Evolutionary conservation across 371 early-diverging fungal genomes (phyloP).

Genomic region (Lichtheimia corymbifera): DNA sequence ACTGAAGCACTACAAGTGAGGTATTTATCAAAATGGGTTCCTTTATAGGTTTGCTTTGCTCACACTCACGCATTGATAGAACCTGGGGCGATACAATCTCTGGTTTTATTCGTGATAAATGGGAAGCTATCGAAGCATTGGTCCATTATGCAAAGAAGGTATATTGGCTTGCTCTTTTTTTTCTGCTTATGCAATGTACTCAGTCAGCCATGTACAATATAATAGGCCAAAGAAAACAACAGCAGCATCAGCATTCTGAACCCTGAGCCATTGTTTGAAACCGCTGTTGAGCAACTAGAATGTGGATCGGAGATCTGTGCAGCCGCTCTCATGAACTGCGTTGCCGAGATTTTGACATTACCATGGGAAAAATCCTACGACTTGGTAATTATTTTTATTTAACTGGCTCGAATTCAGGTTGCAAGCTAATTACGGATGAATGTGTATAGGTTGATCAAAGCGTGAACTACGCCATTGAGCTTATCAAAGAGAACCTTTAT

Average conservation of each 20-base stretch:
- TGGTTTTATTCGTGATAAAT: constrained; percentile 36
- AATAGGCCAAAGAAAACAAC: neutral
- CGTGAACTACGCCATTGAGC: constrained; percentile 33
- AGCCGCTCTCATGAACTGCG: constrained; percentile 36
- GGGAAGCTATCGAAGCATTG: constrained; percentile 36
- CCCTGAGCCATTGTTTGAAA: constrained; percentile 28
- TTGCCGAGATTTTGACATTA: constrained; percentile 28
- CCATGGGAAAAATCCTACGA: constrained; percentile 37
- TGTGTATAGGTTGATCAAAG: constrained; percentile 18
- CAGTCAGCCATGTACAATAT: neutral
- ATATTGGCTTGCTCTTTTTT: neutral
- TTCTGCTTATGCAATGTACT: too few species aligned
- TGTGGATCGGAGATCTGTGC: constrained; percentile 40
- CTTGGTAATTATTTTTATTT: neutral
- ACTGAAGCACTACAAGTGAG: constrained; percentile 35
- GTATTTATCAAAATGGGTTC: constrained; percentile 12
- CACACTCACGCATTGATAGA: constrained; percentile 11
- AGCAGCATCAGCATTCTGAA: constrained; percentile 20
- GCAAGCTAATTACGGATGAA: constrained; percentile 2
- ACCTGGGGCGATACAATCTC: constrained; percentile 44
- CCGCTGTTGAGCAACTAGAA: constrained; percentile 46
- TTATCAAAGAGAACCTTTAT: constrained; percentile 37
- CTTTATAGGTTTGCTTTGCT: neutral
- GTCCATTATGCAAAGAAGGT: constrained; percentile 27
- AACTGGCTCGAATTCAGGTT: too few species aligned